Base-by-base conservation (phyloP, 495 filamentous ascomycete genomes). In the Mytilinidion resinicola region DNA sequence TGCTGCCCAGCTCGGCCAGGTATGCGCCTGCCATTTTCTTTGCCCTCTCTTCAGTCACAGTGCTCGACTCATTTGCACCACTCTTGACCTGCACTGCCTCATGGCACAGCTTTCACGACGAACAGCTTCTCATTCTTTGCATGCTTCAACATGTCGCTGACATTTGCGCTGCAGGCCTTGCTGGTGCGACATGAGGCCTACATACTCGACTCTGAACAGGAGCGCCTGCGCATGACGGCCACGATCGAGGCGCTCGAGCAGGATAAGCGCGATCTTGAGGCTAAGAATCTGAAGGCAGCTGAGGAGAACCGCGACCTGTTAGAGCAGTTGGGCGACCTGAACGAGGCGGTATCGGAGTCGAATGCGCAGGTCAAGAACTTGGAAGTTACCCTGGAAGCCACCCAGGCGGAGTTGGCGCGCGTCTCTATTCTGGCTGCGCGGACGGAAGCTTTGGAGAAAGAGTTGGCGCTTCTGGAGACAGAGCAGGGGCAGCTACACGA, bases 141-240 rank as follows among this genome's bases (percentile, higher is more conserved):
- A 50, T 33, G 6, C 15, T 17, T 14, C 43, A 15, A 35, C 52
- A 61, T 65, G 58, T 54, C 79, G 74, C 85, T 90, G 73, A 90
- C 82, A 15, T 88, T 87, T 74, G 71, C 84, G 41, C 73, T 90
- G 53, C 85, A 96, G 92, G 89, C 91, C 36, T 77, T 98, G 38
- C 82, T 98, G 15, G 83, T 86, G 51, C 88, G 91, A 56, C 91
- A 97, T 80, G 92, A 96, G 74, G 82, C 85, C 39, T 96, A 95
- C 70, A 89, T 96, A 78, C 85, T 83, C 17, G 89, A 96, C 68
- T 87, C 90, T 51, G 90, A 95, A 76, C 80, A 84, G 52, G 89
- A 96, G 66, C 85, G 93, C 14, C 71, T 73, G 44, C 82, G 82
- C 34, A 82, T 95, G 76, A 76, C 78, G 11, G 72, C 76, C 38